Evolutionary conservation across 495 filamentous ascomycete genomes (phyloP), one percentile per base, ranked within the genome.

Genomic region (Friedmanniomyces endolithicus): DNA sequence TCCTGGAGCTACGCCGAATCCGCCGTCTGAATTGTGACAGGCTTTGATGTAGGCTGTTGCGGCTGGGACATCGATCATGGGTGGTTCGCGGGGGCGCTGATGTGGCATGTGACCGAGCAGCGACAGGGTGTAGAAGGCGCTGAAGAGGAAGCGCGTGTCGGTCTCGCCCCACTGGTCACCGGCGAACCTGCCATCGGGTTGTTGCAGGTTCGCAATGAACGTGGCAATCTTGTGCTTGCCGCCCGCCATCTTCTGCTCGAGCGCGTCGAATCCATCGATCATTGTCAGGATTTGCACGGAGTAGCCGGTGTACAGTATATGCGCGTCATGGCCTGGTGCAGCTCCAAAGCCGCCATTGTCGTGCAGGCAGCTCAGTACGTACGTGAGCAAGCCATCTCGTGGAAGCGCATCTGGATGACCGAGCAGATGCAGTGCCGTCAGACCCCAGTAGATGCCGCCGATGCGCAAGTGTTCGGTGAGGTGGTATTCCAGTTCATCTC

Each of bases 91-190:
- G 1, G 55, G 44, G 17, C 24, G 59, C 27, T 62, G 59, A 14
- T 47, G 39, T 44, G 82, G 64, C 12, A 94, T 65, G 16, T 86
- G 75, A 1, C 77, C 77, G 11, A 98, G 72, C 1, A 98, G 77
- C 0, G 88, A 95, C 27, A 98, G 74, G 7, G 86, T 85, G 68
- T 88, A 90, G 52, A 97, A 72, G 4, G 88, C 86, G 34, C 84
- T 83, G 65, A 90, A 96, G 3, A 97, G 75, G 66, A 98, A 98
- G 12, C 92, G 81, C 7, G 94, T 97, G 69, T 98, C 92, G 50
- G 79, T 79, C 71, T 98, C 92, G 9, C 94, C 92, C 89, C 89
- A 98, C 67, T 94, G 82, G 60, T 97, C 94, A 39, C 92, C 92
- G 58, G 82, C 81, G 65, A 98, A 96, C 1, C 82, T 86, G 55